Percentiles rank a stretch among this genome's conserved stretches.
Conservation (phyloP, 352 stramenopile genomes). For the Phytophthora kernoviae region DNA sequence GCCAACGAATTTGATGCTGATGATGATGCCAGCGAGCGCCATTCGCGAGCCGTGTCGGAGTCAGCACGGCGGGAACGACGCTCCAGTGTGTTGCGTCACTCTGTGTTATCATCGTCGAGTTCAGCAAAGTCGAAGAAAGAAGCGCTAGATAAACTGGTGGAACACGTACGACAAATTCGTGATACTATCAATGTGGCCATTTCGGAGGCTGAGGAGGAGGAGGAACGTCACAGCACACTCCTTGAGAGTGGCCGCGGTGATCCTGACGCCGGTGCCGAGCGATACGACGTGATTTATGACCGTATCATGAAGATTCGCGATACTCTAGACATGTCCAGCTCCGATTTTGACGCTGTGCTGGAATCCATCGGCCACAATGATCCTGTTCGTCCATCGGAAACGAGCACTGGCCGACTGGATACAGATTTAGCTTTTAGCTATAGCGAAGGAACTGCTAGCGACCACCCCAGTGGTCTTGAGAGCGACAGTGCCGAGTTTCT, state of each 20-base stretch:
- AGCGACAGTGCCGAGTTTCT: constrained; percentile 28
- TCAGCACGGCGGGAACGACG: constrained; percentile 7
- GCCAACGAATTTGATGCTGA: constrained; percentile 14
- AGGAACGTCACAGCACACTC: constrained; percentile 34
- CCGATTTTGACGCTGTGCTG: constrained; percentile 54
- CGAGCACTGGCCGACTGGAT: constrained; percentile 19
- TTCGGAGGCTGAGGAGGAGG: constrained; percentile 57
- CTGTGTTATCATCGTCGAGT: constrained; percentile 37
- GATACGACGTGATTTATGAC: constrained; percentile 53
- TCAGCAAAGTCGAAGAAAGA: constrained; percentile 40
- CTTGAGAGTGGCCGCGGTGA: constrained; percentile 29
- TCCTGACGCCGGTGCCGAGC: constrained; percentile 27
- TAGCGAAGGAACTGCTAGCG: constrained; percentile 25
- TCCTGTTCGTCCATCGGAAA: constrained; percentile 14
- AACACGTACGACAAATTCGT: constrained; percentile 69
- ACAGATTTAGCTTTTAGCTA: constrained; percentile 32
- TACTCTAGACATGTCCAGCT: constrained; percentile 50
- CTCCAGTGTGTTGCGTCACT: constrained; percentile 29
- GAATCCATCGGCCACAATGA: constrained; percentile 34
- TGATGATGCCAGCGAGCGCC: constrained; percentile 10
- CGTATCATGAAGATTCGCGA: constrained; percentile 57
- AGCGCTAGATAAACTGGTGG: constrained; percentile 56
- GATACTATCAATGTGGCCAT: constrained; percentile 73
- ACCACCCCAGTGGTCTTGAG: constrained; percentile 13
- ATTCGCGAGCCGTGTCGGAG: constrained; percentile 19